These are phyloP conservation scores for Globisporangium nodosum DNA, from an alignment of 352 stramenopile genomes.

Conservation along the genomic window DNA sequence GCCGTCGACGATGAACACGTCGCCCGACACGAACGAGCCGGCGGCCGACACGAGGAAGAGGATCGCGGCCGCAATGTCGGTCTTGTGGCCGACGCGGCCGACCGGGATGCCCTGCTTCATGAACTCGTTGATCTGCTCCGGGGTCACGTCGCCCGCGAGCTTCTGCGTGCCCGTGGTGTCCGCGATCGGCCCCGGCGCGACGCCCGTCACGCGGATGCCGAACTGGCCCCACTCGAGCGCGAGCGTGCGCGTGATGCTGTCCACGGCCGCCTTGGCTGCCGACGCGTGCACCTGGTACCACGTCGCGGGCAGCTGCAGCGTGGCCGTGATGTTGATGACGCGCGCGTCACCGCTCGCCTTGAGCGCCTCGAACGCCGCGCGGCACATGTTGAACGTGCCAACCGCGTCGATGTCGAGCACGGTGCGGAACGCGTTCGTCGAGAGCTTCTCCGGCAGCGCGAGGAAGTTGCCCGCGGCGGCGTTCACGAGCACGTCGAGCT, in stretches of 20 bases:
- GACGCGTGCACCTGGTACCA: slow-evolving; percentile 95
- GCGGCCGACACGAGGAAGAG: slow-evolving; percentile 82
- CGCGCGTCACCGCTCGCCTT: slow-evolving; percentile 56
- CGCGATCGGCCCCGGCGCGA: slow-evolving; percentile 94
- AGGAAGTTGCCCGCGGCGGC: slow-evolving; percentile 94
- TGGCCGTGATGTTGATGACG: slow-evolving; percentile 96
- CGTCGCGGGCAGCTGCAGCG: slow-evolving; percentile 88
- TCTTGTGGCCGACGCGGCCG: slow-evolving; percentile 74
- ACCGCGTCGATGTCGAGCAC: slow-evolving; percentile 96
- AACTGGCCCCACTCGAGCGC: slow-evolving; percentile 96
- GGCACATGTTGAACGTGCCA: slow-evolving; percentile 96
- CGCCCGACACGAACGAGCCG: slow-evolving; percentile 74
- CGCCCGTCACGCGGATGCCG: slow-evolving; percentile 90
- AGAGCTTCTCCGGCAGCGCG: slow-evolving; percentile 77
- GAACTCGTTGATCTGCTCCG: slow-evolving; percentile 33
- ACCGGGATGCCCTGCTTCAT: slow-evolving; percentile 57
- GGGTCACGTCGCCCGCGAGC: slow-evolving; percentile 63
- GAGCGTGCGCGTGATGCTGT: slow-evolving; percentile 92
- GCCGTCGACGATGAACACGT: slow-evolving; percentile 83
- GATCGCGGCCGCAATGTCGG: slow-evolving; percentile 74
- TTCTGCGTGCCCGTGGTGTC: slow-evolving; percentile 94
- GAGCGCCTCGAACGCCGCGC: slow-evolving; percentile 82
- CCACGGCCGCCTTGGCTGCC: slow-evolving; percentile 93
- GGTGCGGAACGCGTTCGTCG: slow-evolving; percentile 93
- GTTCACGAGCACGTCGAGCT: slow-evolving; percentile 93